Evolutionary conservation across 441 rosid species (phyloP).

Genomic region (Kokia cookei): DNA sequence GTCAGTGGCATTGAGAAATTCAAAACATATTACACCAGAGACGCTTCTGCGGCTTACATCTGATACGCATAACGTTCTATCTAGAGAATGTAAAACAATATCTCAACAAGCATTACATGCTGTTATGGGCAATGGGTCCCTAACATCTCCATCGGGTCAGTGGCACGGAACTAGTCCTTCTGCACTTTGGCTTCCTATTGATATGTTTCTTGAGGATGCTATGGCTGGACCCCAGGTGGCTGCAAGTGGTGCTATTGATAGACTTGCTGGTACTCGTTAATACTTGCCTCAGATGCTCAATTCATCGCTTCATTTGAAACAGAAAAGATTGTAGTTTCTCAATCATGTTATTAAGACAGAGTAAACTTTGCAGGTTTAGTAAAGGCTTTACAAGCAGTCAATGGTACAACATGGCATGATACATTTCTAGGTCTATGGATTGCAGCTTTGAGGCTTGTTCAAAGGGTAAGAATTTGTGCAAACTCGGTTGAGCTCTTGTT

Average conservation of each 20-base stretch:
- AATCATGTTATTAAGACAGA: constrained; percentile 22
- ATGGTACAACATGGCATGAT: constrained; percentile 82
- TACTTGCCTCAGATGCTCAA: constrained; percentile 15
- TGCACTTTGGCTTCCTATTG: constrained; percentile 91
- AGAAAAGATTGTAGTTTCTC: constrained; percentile 1
- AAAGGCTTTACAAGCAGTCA: constrained; percentile 84
- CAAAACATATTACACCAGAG: constrained; percentile 51
- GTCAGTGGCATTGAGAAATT: constrained; percentile 60
- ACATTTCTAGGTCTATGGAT: constrained; percentile 91
- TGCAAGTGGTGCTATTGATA: constrained; percentile 64
- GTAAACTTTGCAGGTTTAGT: constrained; percentile 65
- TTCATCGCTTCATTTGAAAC: constrained; percentile 13
- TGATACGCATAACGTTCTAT: constrained; percentile 34
- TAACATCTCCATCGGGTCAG: constrained; percentile 58
- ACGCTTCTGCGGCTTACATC: constrained; percentile 55
- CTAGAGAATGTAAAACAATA: constrained; percentile 42
- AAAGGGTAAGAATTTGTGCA: constrained; percentile 61
- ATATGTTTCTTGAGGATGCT: constrained; percentile 86
- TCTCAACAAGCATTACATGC: constrained; percentile 51
- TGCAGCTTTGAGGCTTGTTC: constrained; percentile 90
- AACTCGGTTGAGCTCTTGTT: constrained; percentile 12
- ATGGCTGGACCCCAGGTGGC: constrained; percentile 80
- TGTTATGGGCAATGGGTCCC: constrained; percentile 46
- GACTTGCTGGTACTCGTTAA: constrained; percentile 53
- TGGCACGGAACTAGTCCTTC: constrained; percentile 66